Conservation (phyloP, 2,329 filamentous ascomycete species). For the Fusarium sp. region DNA sequence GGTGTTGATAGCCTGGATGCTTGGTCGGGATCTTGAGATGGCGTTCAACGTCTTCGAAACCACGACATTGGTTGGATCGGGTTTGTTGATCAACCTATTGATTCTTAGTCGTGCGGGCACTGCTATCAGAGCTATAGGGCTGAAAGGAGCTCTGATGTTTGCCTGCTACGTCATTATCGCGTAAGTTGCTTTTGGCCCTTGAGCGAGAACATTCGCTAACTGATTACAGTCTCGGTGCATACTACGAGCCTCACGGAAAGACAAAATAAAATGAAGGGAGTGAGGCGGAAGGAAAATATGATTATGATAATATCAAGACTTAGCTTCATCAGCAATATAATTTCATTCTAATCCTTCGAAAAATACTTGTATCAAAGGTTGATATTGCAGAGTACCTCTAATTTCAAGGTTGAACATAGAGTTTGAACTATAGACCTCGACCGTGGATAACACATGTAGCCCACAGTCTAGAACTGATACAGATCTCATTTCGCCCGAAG, state of each 20-base stretch:
- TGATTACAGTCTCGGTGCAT: constrained; percentile 11
- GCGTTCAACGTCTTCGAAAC: constrained; percentile 82
- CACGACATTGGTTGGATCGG: constrained; percentile 74
- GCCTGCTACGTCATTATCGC: constrained; percentile 64
- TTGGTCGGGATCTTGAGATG: constrained; percentile 67
- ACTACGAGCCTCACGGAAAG: constrained; percentile 23
- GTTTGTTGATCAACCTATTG: constrained; percentile 79
- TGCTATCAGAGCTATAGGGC: constrained; percentile 61
- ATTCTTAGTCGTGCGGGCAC: constrained; percentile 77
- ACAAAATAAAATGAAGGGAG: constrained; percentile 21
- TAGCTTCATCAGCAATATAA: background rate
- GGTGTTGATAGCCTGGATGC: constrained; percentile 67
- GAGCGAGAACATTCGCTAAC: background rate
- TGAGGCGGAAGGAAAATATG: background rate
- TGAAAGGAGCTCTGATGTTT: constrained; percentile 66
- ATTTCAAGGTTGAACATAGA: no score
- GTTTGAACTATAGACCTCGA: no score
- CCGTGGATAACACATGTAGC: no score
- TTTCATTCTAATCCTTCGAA: background rate
- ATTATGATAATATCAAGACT: constrained; percentile 29
- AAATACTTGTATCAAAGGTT: no score
- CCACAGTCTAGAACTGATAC: no score
- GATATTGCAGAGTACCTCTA: no score
- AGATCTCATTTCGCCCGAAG: no score
- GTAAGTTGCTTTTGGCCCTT: constrained; percentile 2